phyloP scores from a whole-genome alignment of 352 stramenopile genomes.

The Phytophthora fragariae region DNA sequence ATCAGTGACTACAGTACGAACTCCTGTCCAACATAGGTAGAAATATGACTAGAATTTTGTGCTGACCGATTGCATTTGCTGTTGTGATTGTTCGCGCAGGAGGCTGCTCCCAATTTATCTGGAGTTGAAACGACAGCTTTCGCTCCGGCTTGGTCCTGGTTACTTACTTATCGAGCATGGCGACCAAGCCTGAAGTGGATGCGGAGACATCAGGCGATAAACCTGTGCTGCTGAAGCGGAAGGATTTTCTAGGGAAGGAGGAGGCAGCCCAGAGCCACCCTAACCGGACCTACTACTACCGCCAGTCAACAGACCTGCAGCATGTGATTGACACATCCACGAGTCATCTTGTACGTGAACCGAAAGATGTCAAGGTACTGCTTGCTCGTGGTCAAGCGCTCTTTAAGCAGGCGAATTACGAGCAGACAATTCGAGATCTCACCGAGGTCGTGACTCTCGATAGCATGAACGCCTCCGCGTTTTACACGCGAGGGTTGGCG shows the following conservation, averaged over 20 bases:
- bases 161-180: slow-evolving; percentile 38
- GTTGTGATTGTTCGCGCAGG: neutral
- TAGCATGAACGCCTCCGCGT: slow-evolving; percentile 49
- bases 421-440: slow-evolving; percentile 70
- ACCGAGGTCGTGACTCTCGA: slow-evolving; percentile 56
- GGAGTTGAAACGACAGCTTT: slow-evolving; percentile 28
- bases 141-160: neutral
- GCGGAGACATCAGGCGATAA: slow-evolving; percentile 33
- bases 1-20: slow-evolving; percentile 6
- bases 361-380: slow-evolving; percentile 71
- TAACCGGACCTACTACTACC: slow-evolving; percentile 84
- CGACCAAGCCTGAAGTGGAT: slow-evolving; percentile 48
- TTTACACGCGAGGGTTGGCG: slow-evolving; percentile 80
- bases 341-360: slow-evolving; percentile 65
- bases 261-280: slow-evolving; percentile 68
- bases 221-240: slow-evolving; percentile 69
- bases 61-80: neutral
- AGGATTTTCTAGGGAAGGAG: slow-evolving; percentile 78
- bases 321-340: slow-evolving; percentile 79
- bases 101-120: slow-evolving; percentile 23
- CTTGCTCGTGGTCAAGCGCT: slow-evolving; percentile 77
- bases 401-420: slow-evolving; percentile 76
- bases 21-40: slow-evolving; percentile 13
- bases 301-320: slow-evolving; percentile 73
- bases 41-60: slow-evolving; percentile 12